These are phyloP conservation scores for Cydonia oblonga DNA, from an alignment of 331 rosid species.

Conservation along the genomic window DNA sequence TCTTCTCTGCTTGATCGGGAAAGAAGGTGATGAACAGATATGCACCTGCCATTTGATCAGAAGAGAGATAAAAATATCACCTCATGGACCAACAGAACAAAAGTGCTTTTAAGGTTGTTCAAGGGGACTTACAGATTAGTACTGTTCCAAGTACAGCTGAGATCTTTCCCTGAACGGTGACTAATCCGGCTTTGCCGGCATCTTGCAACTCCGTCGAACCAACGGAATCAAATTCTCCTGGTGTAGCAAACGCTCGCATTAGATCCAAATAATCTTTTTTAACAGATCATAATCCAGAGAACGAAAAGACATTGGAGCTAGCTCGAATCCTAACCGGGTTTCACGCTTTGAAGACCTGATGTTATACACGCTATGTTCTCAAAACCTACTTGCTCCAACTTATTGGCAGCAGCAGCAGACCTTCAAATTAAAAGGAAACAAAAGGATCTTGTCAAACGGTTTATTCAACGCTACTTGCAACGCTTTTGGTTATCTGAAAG, in stretches of 20 bases:
- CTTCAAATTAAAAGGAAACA: conserved; percentile 38
- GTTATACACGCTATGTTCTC: conserved; percentile 62
- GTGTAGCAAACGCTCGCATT: background rate
- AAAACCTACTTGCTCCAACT: conserved; percentile 70
- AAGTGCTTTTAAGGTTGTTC: background rate
- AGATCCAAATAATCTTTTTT: background rate
- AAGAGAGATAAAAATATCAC: conserved; percentile 1
- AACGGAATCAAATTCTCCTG: conserved; percentile 72
- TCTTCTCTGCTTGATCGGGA: conserved; percentile 95
- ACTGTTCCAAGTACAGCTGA: conserved; percentile 89
- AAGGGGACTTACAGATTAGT: conserved; percentile 60
- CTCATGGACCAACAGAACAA: background rate
- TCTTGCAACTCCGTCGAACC: conserved; percentile 72
- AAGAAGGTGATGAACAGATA: conserved; percentile 73
- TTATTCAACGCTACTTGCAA: background rate
- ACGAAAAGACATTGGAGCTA: background rate
- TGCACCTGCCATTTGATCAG: conserved; percentile 50
- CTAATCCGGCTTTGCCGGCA: conserved; percentile 93
- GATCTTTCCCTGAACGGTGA: conserved; percentile 77
- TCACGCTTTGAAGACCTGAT: conserved; percentile 75
- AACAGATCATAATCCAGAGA: background rate
- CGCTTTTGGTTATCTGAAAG: too few relatives aligned
- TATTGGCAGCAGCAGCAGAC: conserved; percentile 71
- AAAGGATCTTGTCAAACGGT: background rate
- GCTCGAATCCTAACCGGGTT: conserved; percentile 45